These are phyloP conservation scores for Aphanomyces euteiches DNA, from an alignment of 352 stramenopile species.

Conservation along the genomic window DNA sequence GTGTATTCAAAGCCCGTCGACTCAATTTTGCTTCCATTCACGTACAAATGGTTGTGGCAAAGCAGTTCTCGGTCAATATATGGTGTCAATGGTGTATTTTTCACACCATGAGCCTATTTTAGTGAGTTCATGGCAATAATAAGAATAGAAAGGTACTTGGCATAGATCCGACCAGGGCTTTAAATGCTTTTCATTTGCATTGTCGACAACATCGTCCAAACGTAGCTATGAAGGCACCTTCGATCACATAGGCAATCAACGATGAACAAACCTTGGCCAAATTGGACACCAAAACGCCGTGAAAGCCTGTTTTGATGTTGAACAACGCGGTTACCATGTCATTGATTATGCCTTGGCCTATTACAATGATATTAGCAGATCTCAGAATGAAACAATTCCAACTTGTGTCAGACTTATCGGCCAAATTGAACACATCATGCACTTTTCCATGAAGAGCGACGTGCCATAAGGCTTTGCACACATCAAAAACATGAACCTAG, in stretches of 20 bases:
- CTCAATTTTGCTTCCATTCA: constrained; percentile 73
- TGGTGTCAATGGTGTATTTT: constrained; percentile 77
- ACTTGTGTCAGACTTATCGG: constrained; percentile 86
- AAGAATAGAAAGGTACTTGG: constrained; percentile 37
- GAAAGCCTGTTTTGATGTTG: constrained; percentile 78
- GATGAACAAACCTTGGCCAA: constrained; percentile 47
- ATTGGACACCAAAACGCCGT: constrained; percentile 82
- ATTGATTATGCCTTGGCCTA: constrained; percentile 80
- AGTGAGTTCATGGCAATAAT: not conserved
- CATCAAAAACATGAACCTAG: constrained; percentile 77
- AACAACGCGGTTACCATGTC: constrained; percentile 70
- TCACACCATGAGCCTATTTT: constrained; percentile 62
- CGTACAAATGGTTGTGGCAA: constrained; percentile 79
- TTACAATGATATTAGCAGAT: constrained; percentile 7
- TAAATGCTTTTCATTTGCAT: constrained; percentile 89
- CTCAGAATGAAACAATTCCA: constrained; percentile 18
- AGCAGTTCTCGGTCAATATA: constrained; percentile 88
- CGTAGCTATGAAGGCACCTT: constrained; percentile 40
- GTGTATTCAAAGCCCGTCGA: constrained; percentile 66
- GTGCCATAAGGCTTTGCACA: constrained; percentile 75
- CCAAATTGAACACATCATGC: constrained; percentile 77
- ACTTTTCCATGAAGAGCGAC: constrained; percentile 48
- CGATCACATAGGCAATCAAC: not conserved
- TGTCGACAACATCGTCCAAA: constrained; percentile 76
- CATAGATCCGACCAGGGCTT: constrained; percentile 83